Conservation (phyloP, 495 filamentous ascomycete genomes). For the Aspergillus homomorphus region DNA sequence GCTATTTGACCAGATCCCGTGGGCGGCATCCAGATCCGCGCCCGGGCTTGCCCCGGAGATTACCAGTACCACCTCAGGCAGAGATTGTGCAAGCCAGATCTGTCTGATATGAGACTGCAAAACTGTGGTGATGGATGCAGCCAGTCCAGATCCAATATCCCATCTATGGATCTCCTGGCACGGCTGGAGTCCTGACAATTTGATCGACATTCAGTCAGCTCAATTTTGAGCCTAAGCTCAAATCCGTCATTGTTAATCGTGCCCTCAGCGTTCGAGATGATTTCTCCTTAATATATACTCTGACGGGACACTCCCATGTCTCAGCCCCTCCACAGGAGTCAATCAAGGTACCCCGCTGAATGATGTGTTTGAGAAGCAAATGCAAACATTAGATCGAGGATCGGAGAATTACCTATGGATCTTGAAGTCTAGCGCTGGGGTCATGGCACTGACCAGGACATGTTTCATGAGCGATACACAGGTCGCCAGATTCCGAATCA, state of each 20-base stretch:
- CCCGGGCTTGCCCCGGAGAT: not conserved
- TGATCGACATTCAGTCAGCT: not conserved
- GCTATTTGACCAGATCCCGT: not conserved
- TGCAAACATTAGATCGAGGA: not conserved
- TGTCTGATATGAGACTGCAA: no score
- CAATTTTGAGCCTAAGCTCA: not conserved
- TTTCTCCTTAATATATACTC: no score
- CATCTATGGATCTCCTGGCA: not conserved
- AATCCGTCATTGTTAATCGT: not conserved
- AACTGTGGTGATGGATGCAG: not conserved
- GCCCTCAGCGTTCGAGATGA: not conserved
- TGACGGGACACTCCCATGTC: no score
- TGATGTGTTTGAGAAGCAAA: not conserved
- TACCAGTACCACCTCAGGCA: not conserved
- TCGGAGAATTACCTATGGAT: not conserved
- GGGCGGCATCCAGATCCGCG: not conserved
- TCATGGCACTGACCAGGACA: not conserved
- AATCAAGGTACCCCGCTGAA: no score
- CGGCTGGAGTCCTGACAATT: not conserved
- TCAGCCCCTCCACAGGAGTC: no score
- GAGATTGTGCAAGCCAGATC: not conserved
- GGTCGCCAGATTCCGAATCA: not conserved
- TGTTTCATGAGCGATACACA: not conserved
- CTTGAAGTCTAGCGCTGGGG: not conserved
- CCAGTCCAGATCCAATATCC: not conserved